Evolutionary conservation across 257 asterid genomes (phyloP).

Genomic region (Leonotis leonurus): DNA sequence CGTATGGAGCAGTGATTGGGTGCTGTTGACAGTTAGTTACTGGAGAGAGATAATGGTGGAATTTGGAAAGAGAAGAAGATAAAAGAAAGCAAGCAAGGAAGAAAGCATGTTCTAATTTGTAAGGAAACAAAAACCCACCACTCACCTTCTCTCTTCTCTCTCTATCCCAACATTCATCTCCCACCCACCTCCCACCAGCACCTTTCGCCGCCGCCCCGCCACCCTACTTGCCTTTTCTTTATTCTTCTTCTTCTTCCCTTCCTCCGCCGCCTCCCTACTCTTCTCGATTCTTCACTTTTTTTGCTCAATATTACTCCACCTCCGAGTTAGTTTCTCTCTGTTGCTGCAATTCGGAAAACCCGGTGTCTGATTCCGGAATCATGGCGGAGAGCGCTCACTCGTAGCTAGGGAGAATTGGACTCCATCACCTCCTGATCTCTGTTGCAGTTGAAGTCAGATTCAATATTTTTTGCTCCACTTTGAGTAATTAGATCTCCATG

Average conservation of each 20-base stretch:
- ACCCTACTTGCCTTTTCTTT: conserved; percentile 24
- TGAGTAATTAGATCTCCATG: conserved; percentile 16
- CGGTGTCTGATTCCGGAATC: conserved; percentile 18
- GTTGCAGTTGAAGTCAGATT: background rate
- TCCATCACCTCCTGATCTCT: conserved; percentile 21
- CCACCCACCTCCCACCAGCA: conserved; percentile 32
- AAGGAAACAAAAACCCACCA: conserved; percentile 22
- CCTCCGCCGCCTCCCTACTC: conserved; percentile 2
- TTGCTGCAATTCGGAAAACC: background rate
- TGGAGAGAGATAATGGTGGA: no score
- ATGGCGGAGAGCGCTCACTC: conserved; percentile 13
- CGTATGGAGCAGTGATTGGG: no score
- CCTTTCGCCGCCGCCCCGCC: conserved; percentile 41
- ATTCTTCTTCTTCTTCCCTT: conserved; percentile 18
- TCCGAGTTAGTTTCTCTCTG: background rate
- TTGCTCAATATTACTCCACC: no score
- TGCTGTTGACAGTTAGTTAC: no score
- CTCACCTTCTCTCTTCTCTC: conserved; percentile 3
- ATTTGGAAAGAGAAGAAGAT: no score
- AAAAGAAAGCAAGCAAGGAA: no score
- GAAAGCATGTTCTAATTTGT: background rate
- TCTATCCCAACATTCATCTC: conserved; percentile 23
- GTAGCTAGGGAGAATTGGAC: conserved; percentile 14
- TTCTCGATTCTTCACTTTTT: background rate
- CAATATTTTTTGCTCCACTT: background rate